These are phyloP conservation scores for Russula foetens DNA, from an alignment of 768 basidiomycete species.

Conservation along the genomic window DNA sequence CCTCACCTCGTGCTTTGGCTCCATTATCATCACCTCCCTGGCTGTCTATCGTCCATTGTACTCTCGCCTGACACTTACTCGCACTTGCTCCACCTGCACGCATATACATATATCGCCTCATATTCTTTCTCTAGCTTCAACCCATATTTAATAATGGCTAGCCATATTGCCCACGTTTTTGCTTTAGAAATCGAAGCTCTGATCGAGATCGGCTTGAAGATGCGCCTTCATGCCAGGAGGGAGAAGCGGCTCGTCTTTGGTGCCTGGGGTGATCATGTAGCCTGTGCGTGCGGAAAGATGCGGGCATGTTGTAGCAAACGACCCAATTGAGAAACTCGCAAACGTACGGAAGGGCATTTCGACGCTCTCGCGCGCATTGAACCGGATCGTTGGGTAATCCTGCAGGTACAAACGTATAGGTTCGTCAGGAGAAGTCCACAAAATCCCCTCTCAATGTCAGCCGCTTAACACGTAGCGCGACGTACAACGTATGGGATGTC, in stretches of 20 bases:
- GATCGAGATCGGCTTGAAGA: conserved; percentile 78
- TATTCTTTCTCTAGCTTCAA: not conserved
- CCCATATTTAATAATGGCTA: not conserved
- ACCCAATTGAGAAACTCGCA: not conserved
- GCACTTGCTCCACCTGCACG: not conserved
- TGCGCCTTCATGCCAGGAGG: conserved; percentile 88
- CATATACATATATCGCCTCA: not conserved
- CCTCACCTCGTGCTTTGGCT: not conserved
- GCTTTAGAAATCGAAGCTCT: conserved; percentile 69
- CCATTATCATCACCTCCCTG: not conserved
- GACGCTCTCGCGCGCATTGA: conserved; percentile 82
- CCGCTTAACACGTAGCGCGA: not conserved
- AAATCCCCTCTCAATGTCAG: no score
- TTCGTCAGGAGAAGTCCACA: not conserved
- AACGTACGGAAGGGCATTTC: conserved; percentile 95
- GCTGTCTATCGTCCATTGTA: conserved; percentile 1
- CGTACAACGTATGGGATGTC: conserved; percentile 68
- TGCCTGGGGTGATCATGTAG: conserved; percentile 34
- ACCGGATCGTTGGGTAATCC: conserved; percentile 86
- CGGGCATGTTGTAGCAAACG: not conserved
- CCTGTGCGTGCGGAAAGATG: conserved; percentile 24
- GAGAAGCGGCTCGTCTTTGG: conserved; percentile 55
- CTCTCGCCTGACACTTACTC: not conserved
- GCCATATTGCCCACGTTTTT: not conserved
- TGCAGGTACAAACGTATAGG: conserved; percentile 24